Evolutionary conservation across 1,139 yeast genomes (phyloP), one percentile per base, ranked within the genome.

Genomic region (Groenewaldozyma auringiensis): DNA sequence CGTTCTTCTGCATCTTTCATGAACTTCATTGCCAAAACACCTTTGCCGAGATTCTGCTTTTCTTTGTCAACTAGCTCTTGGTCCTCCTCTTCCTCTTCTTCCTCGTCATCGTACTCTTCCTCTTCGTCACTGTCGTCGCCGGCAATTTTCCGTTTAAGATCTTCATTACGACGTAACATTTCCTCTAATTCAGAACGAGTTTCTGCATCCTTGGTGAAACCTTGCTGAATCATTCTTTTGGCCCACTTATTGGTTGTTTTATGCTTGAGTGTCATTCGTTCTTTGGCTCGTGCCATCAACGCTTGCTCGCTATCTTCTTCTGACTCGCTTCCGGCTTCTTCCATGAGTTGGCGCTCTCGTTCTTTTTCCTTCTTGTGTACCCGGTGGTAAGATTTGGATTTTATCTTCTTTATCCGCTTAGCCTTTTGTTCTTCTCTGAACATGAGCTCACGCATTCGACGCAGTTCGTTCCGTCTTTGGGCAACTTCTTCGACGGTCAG

Each of bases 391-490:
- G 87, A 76, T 65, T 89, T 94, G 40, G 96, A 87, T 66, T 92
- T 92, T 66, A 92, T 92, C 68, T 89, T 92, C 70, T 89, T 89
- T 58, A 92, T 76, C 57, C 99, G 76, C 64, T 78, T 87, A 18
- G 97, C 88, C 61, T 86, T 82, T 59, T 81, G 78, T 68, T 92
- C 96, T 59, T 92, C 96, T 60, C 97, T 76, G 67, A 88, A 92
- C 95, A 92, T 86, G 52, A 92, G 75, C 60, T 92, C 98, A 53
- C 98, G 77, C 96, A 88, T 88, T 59, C 83, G 67, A 56, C 97
- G 76, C 54, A 92, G 74, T 64, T 92, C 96, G 48, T 79, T 76
- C 13, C 94, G 83, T 53, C 95, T 76, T 60, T 81, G 78, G 50
- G 72, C 70, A 68, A 89, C 68, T 45, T 94, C 98, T 52, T 84